These are phyloP conservation scores for Pleurotus tuoliensis DNA, from an alignment of 768 basidiomycete genomes.

Conservation along the genomic window DNA sequence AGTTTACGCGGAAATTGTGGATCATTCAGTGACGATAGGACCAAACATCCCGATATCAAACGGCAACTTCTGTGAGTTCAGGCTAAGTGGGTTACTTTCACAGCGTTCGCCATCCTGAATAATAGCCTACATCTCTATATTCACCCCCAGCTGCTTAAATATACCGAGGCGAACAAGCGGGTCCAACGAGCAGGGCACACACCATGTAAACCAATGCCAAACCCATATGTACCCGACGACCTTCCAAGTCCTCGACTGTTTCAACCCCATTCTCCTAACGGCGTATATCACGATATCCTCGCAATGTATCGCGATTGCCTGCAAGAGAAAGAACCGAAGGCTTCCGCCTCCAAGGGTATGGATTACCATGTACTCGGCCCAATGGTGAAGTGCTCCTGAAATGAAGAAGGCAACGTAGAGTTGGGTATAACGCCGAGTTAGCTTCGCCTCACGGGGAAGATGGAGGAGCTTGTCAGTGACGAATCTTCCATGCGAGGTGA, in stretches of 20 bases:
- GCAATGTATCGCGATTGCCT: constrained; percentile 26
- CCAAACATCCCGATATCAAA: too few relatives aligned
- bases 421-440: constrained; percentile 18
- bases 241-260: background rate
- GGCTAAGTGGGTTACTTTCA: too few relatives aligned
- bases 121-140: background rate
- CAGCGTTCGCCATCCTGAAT: too few relatives aligned
- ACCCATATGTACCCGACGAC: constrained; percentile 15
- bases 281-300: constrained; percentile 24
- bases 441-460: constrained; percentile 16
- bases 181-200: background rate
- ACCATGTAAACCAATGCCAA: constrained; percentile 12
- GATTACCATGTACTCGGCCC: constrained; percentile 18
- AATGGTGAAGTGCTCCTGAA: constrained; percentile 24
- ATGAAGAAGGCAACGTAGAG: constrained; percentile 27
- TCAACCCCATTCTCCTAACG: constrained; percentile 12
- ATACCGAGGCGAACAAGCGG: background rate
- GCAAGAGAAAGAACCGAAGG: constrained; percentile 22
- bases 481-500: constrained; percentile 19
- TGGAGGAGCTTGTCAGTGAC: constrained; percentile 11
- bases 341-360: constrained; percentile 8
- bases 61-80: too few relatives aligned
- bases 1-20: too few relatives aligned
- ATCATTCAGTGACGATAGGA: too few relatives aligned
- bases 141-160: background rate